A percentile compares a stretch with the other conserved stretches of the same genome.
Evolutionary conservation across 495 filamentous ascomycete genomes (phyloP).

Genomic region (Xylaria sp.): DNA sequence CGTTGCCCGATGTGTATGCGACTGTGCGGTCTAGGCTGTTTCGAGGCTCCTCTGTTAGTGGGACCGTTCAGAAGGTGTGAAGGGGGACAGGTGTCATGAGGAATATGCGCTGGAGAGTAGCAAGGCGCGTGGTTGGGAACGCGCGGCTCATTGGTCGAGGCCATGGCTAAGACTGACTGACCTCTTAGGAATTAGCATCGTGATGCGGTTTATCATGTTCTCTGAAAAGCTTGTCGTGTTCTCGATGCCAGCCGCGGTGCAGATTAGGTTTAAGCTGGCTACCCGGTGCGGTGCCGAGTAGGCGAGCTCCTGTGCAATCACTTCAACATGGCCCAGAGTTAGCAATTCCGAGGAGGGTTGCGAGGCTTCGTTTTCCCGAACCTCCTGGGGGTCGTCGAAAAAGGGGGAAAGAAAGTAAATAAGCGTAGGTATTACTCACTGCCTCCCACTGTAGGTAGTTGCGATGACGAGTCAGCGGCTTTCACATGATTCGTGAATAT

Average conservation of each 20-base stretch:
- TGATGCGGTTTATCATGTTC: conserved; percentile 71
- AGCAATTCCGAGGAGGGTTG: background rate
- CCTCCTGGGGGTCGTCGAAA: background rate
- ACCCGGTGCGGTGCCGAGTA: conserved; percentile 67
- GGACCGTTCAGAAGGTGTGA: background rate
- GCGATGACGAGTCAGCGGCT: background rate
- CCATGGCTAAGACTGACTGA: too few species aligned
- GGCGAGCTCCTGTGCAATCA: conserved; percentile 86
- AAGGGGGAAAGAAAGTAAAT: too few species aligned
- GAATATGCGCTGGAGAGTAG: background rate
- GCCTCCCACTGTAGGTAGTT: conserved; percentile 24
- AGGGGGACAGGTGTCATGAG: background rate
- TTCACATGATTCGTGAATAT: background rate
- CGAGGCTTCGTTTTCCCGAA: background rate
- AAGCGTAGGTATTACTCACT: conserved; percentile 43
- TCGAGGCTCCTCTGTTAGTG: background rate
- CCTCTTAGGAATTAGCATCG: conserved; percentile 71
- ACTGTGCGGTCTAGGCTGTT: conserved; percentile 47
- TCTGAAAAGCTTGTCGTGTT: conserved; percentile 63
- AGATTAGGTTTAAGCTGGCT: conserved; percentile 69
- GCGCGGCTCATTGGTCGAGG: too few species aligned
- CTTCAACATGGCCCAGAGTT: conserved; percentile 67
- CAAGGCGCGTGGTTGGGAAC: background rate
- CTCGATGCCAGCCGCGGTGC: conserved; percentile 74
- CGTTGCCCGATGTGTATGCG: conserved; percentile 56